phyloP scores from a whole-genome alignment of 257 asterid species.

The Cordia subcordata region DNA sequence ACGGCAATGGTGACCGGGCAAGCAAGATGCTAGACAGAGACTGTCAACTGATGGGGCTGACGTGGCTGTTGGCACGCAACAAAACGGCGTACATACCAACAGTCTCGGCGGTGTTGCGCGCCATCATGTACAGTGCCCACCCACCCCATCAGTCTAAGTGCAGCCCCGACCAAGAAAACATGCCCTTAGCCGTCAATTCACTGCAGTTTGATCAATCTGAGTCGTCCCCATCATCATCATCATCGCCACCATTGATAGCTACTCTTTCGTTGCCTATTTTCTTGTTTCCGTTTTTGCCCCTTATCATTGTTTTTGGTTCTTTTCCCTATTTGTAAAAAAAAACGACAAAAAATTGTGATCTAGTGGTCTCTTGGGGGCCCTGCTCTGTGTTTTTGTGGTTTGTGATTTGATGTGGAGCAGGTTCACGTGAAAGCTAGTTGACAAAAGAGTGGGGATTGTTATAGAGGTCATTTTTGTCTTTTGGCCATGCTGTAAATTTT shows the following conservation, averaged over 20 bases:
- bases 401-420: constrained; percentile 29
- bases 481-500: constrained; percentile 49
- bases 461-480: constrained; percentile 52
- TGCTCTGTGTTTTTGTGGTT: constrained; percentile 17
- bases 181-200: constrained; percentile 97
- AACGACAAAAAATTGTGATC: not conserved
- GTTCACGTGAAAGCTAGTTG: constrained; percentile 62
- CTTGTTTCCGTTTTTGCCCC: constrained; percentile 47
- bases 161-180: constrained; percentile 99
- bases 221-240: constrained; percentile 31
- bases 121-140: constrained; percentile 89
- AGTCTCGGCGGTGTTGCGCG: constrained; percentile 96
- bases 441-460: constrained; percentile 29
- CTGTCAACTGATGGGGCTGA: constrained; percentile 96
- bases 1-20: constrained; percentile 46
- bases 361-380: not conserved
- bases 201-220: constrained; percentile 62
- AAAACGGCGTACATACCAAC: constrained; percentile 97
- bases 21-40: constrained; percentile 72
- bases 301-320: constrained; percentile 12
- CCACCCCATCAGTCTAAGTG: constrained; percentile 81
- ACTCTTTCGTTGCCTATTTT: not conserved
- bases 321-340: constrained; percentile 17
- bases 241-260: constrained; percentile 12
- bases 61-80: constrained; percentile 97